Evolutionary conservation across 352 stramenopile genomes (phyloP), one percentile per base, ranked within the genome.

Genomic region (Globisporangium cystogenes): DNA sequence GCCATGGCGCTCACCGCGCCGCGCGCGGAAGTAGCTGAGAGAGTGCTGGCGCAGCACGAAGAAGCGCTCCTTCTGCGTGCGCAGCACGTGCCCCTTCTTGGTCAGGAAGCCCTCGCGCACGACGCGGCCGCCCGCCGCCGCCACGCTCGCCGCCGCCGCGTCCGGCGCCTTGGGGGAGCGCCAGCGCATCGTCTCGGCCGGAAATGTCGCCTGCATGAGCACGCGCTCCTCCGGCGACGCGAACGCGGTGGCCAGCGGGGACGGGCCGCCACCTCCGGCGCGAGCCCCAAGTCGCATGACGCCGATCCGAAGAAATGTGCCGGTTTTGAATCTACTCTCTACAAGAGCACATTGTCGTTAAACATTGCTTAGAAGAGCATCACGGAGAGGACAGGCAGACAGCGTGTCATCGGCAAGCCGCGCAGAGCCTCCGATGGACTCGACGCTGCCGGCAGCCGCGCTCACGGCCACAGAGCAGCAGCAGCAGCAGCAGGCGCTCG

Each of bases 71-170:
- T 79, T 82, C n/a, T 73, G 70, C 20, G 72, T 82, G 39, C 67
- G 72, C 62, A 82, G 53, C 57, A 82, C 50, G 39, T 82, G 72
- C 1, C 72, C 72, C 39, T 82, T 82, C 51, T 82, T 82, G 23
- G 71, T 55, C 35, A 82, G 64, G 50, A 74, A 72, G 2, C 72
- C 72, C n/a, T 72, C 67, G 52, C 68, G 67, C 40, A 63, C 43
- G 37, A 67, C 48, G 16, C 26, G 51, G 16, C 47, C 53, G 23
- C 60, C 47, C 15, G 49, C 42, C 2, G 56, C 44, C 39, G 43
- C 37, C 16, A 29, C 21, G 2, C 35, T 45, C 1, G 55, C 55
- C 1, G 39, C 29, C 1, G 24, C 29, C 7, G 23, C 21, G 48
- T 53, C 48, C 21, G 55, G 41, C 18, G 55, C 11, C 35, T 62